Percentiles rank a stretch among this genome's conserved stretches.
Conservation (phyloP, 495 filamentous ascomycete species). For the Annulohypoxylon bovei region DNA sequence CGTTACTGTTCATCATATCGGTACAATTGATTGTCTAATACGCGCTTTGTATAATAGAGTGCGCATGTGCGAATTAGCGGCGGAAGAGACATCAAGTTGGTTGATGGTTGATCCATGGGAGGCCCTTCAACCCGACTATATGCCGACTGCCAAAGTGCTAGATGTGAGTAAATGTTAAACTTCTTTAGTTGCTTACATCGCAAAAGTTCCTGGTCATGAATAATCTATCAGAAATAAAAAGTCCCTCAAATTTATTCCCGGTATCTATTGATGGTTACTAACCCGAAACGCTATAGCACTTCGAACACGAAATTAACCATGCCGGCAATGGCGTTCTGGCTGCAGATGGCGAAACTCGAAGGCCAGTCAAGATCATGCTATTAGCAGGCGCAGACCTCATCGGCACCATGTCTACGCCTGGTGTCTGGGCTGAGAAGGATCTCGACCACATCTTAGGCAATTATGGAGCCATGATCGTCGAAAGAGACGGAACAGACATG, state of each 20-base stretch:
- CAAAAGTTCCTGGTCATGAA: not conserved
- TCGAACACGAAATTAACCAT: conserved; percentile 86
- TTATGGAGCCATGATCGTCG: conserved; percentile 89
- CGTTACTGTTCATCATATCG: not conserved
- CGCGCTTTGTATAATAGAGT: conserved; percentile 38
- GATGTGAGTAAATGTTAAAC: conserved; percentile 55
- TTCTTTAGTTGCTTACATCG: not conserved
- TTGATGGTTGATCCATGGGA: conserved; percentile 83
- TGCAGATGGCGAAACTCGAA: conserved; percentile 63
- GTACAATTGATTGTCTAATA: conserved; percentile 24
- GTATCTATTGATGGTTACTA: conserved; percentile 10
- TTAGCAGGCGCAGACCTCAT: conserved; percentile 85
- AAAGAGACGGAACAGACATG: conserved; percentile 88
- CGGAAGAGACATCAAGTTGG: conserved; percentile 77
- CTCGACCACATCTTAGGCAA: conserved; percentile 85
- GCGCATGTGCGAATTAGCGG: conserved; percentile 80
- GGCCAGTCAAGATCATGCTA: conserved; percentile 72
- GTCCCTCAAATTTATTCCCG: not conserved
- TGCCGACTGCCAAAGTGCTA: conserved; percentile 86
- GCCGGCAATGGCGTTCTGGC: conserved; percentile 77
- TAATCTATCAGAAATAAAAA: not conserved
- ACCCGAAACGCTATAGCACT: conserved; percentile 60
- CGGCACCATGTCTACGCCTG: conserved; percentile 69
- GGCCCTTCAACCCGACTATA: conserved; percentile 74
- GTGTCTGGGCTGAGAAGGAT: conserved; percentile 84